Percentiles rank a stretch among this genome's conserved stretches.
Conservation (phyloP, 78 protist species). For the Pigoraptor vietnamica region DNA sequence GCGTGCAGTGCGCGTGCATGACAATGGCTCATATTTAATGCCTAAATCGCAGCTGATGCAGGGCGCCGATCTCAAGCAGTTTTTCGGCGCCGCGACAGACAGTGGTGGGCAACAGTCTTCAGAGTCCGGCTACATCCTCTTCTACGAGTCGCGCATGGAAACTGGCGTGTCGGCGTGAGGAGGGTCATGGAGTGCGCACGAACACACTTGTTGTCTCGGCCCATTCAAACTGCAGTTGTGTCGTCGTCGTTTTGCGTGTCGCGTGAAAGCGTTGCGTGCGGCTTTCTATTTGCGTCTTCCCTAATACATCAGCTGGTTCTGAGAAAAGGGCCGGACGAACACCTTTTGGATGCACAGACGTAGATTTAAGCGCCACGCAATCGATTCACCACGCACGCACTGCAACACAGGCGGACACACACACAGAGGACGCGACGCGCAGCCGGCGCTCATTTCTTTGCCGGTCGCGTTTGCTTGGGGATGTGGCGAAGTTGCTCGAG, state of each 20-base stretch:
- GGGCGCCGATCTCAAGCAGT: not conserved
- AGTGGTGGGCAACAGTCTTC: not conserved
- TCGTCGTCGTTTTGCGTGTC: not conserved
- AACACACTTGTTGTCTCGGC: not conserved
- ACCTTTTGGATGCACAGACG: too few relatives aligned
- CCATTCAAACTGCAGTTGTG: not conserved
- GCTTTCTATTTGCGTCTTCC: not conserved
- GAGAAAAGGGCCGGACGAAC: too few relatives aligned
- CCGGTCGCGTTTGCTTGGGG: too few relatives aligned
- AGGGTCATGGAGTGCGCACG: not conserved
- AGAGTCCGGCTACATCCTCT: constrained; percentile 43
- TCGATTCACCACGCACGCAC: too few relatives aligned
- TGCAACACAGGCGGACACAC: too few relatives aligned
- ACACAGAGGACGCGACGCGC: too few relatives aligned
- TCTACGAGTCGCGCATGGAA: constrained; percentile 19
- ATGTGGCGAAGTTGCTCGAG: too few relatives aligned
- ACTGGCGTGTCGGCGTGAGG: not conserved
- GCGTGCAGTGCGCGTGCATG: too few relatives aligned
- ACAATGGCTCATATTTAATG: too few relatives aligned
- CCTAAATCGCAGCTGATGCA: not conserved
- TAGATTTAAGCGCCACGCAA: too few relatives aligned
- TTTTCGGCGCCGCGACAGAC: constrained; percentile 21
- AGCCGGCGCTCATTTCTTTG: too few relatives aligned
- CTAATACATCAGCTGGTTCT: not conserved
- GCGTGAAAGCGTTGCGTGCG: not conserved